phyloP scores from a whole-genome alignment of 2,329 filamentous ascomycete genomes.

The Colletotrichum camelliae region DNA sequence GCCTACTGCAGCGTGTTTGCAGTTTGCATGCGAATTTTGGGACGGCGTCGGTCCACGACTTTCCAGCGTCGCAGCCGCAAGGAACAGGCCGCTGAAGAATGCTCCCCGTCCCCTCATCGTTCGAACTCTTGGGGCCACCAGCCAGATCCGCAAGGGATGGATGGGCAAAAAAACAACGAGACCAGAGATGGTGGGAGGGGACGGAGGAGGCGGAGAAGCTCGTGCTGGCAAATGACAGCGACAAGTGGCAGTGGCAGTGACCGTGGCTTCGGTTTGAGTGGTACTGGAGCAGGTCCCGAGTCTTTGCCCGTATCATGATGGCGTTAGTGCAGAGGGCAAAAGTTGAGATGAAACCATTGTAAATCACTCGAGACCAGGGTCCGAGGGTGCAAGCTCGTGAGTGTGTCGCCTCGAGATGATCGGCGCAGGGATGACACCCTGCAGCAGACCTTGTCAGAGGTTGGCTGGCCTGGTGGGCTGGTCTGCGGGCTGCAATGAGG shows the following conservation, averaged over 20 bases:
- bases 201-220: not conserved
- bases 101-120: slow-evolving; percentile 14
- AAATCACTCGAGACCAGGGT: slow-evolving; percentile 23
- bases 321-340: slow-evolving; percentile 11
- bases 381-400: slow-evolving; percentile 8
- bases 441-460: slow-evolving; percentile 18
- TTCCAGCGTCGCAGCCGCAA: slow-evolving; percentile 13
- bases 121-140: slow-evolving; percentile 19
- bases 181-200: not conserved
- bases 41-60: slow-evolving; percentile 12
- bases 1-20: not conserved
- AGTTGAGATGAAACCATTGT: slow-evolving; percentile 24
- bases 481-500: not conserved
- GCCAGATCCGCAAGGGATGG: slow-evolving; percentile 1
- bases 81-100: slow-evolving; percentile 21
- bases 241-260: slow-evolving; percentile 24
- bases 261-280: not conserved
- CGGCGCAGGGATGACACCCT: slow-evolving; percentile 17
- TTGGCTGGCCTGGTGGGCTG: slow-evolving; percentile 2
- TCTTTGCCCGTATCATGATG: slow-evolving; percentile 14
- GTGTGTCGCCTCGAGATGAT: slow-evolving; percentile 12
- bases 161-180: not conserved
- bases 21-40: not conserved
- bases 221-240: slow-evolving; percentile 19
- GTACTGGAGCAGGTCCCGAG: slow-evolving; percentile 8